Conservation (phyloP, 257 asterid genomes). For the Jasminum sambac region DNA sequence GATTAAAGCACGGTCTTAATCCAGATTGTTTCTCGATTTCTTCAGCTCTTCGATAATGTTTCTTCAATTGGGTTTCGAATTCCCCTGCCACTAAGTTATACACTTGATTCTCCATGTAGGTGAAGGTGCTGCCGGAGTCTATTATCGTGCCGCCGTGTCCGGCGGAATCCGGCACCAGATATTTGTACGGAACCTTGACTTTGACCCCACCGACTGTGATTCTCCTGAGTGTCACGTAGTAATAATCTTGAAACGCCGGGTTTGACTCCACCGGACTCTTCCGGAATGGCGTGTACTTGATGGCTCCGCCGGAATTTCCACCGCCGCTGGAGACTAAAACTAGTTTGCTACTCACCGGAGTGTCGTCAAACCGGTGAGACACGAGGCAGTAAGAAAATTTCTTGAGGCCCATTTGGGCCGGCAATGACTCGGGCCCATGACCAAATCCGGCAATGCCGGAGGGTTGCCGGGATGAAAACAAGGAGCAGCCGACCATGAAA, state of each 20-base stretch:
- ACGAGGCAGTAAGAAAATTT: conserved; percentile 53
- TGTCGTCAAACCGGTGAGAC: conserved; percentile 51
- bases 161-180: conserved; percentile 39
- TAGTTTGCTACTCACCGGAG: conserved; percentile 39
- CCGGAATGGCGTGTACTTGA: conserved; percentile 47
- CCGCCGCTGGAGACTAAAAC: conserved; percentile 23
- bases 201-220: conserved; percentile 54
- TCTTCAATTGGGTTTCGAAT: conserved; percentile 43
- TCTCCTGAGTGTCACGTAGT: conserved; percentile 43
- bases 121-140: conserved; percentile 60
- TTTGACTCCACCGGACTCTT: conserved; percentile 23
- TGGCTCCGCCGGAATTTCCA: background rate
- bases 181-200: conserved; percentile 39
- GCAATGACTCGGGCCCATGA: conserved; percentile 49
- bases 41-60: conserved; percentile 34
- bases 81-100: conserved; percentile 36
- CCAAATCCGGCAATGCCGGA: conserved; percentile 65
- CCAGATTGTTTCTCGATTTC: conserved; percentile 36
- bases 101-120: conserved; percentile 36
- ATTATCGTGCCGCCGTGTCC: conserved; percentile 59
- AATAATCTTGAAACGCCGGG: conserved; percentile 38
- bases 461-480: conserved; percentile 34
- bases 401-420: conserved; percentile 46
- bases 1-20: conserved; percentile 48
- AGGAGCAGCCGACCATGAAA: conserved; percentile 54